Conservation (phyloP, 192 early-diverging fungal genomes). For the Spizellomyces punctatus region DNA sequence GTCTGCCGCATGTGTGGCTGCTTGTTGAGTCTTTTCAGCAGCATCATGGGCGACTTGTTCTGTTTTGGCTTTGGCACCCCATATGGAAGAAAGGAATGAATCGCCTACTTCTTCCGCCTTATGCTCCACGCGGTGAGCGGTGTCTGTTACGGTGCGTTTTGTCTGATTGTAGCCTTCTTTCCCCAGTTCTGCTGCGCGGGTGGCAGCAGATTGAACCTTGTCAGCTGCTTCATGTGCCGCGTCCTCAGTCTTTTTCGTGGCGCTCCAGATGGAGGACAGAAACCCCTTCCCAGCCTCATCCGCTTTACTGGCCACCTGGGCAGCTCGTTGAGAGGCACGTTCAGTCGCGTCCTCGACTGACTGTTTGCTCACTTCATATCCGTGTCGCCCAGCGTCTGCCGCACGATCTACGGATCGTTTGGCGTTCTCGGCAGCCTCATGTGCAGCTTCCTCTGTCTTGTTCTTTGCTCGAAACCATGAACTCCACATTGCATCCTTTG, state of each 20-base stretch:
- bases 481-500: not conserved
- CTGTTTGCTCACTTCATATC: not conserved
- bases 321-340: too few relatives aligned
- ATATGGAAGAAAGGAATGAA: conserved; percentile 1
- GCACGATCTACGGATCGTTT: not conserved
- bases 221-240: not conserved
- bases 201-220: not conserved
- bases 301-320: too few relatives aligned
- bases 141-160: not conserved
- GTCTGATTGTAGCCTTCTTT: not conserved
- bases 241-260: not conserved
- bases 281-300: not conserved
- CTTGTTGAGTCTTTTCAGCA: not conserved
- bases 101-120: conserved; percentile 13
- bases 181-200: not conserved
- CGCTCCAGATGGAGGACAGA: not conserved
- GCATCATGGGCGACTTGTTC: not conserved
- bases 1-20: conserved; percentile 1
- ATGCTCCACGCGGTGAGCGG: not conserved
- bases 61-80: not conserved
- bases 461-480: conserved; percentile 19
- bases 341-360: not conserved
- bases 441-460: conserved; percentile 18
- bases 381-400: not conserved
- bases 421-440: conserved; percentile 1